Percentiles rank a stretch among this genome's conserved stretches.
Conservation (phyloP, 2,329 filamentous ascomycete species). For the Cyclaneusma minus region DNA sequence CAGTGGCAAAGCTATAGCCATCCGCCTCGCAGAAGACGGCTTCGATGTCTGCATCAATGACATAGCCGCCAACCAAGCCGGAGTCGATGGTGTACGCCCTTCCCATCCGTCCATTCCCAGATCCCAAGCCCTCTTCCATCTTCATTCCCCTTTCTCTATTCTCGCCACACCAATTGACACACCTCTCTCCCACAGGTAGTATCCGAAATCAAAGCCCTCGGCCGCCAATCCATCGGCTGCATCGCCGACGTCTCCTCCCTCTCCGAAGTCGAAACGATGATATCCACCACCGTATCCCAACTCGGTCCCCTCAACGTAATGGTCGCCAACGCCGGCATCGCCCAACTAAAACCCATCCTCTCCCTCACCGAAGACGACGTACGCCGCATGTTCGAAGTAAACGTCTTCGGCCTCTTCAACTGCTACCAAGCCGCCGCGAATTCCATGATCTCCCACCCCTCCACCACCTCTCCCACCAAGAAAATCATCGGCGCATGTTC, state of each 20-base stretch:
- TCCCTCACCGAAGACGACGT: constrained; percentile 15
- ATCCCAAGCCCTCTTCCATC: constrained; percentile 1
- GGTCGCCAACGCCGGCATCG: constrained; percentile 17
- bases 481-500: constrained; percentile 13
- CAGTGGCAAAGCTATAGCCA: constrained; percentile 45
- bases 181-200: constrained; percentile 18
- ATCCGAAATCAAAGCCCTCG: constrained; percentile 33
- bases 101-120: constrained; percentile 8
- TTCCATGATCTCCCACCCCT: constrained; percentile 47
- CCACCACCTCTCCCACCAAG: constrained; percentile 25
- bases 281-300: constrained; percentile 12
- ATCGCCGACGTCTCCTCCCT: constrained; percentile 41
- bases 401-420: constrained; percentile 49
- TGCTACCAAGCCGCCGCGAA: constrained; percentile 47
- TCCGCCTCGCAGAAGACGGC: constrained; percentile 47
- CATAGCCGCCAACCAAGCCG: constrained; percentile 32
- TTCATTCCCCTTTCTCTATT: not conserved
- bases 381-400: constrained; percentile 41
- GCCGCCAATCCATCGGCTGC: constrained; percentile 35
- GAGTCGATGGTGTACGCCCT: constrained; percentile 29
- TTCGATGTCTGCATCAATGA: constrained; percentile 55
- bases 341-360: constrained; percentile 14
- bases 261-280: constrained; percentile 20
- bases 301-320: constrained; percentile 16
- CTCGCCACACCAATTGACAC: no score